Evolutionary conservation across 495 filamentous ascomycete genomes (phyloP), one percentile per base, ranked within the genome.

Genomic region (Penicillium soppii): DNA sequence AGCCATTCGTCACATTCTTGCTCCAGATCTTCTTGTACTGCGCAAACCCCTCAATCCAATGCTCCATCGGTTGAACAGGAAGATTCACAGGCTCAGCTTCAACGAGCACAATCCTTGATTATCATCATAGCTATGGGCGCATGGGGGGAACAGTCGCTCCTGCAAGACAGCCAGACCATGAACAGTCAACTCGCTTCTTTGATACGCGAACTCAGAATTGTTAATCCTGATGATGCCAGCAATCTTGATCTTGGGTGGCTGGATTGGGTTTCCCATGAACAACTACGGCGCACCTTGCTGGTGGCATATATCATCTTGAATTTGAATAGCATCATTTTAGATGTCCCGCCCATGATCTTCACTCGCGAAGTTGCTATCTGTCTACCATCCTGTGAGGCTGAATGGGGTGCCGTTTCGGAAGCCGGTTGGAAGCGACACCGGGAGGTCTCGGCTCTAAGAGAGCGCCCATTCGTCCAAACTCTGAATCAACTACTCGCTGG

Each of bases 241-340:
- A 25, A 43, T 45, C 21, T 33, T 9, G 8, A 22, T 17, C 13
- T 45, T 27, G 13, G 15, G 13, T 45, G 42, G 26, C 4, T 9
- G 22, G 19, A 26, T 17, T 45, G 42, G 42, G 42, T n/a, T 6
- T 19, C 9, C 7, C 42, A 44, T 26, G 23, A 44, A 17, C 42
- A 44, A 9, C 42, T n/a, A 7, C 27, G 53, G 36, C 52, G 48
- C 16, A 57, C 54, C 23, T 37, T 23, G 17, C 47, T 47, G 22
- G 43, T 51, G 13, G 50, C 56, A 1, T 59, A 60, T n/a, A 53
- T 53, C 29, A 21, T 56, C 5, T 56, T 36, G 20, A 60, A 60
- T 32, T 37, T 37, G 23, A 53, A 56, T 26, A 50, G 43, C 22
- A 60, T 60, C 29, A 13, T 47, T 13, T 56, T 45, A 21, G 53